Percentiles rank a stretch among this genome's conserved stretches.
Conservation (phyloP, 2,329 filamentous ascomycete genomes). For the Calycina herbarum region DNA sequence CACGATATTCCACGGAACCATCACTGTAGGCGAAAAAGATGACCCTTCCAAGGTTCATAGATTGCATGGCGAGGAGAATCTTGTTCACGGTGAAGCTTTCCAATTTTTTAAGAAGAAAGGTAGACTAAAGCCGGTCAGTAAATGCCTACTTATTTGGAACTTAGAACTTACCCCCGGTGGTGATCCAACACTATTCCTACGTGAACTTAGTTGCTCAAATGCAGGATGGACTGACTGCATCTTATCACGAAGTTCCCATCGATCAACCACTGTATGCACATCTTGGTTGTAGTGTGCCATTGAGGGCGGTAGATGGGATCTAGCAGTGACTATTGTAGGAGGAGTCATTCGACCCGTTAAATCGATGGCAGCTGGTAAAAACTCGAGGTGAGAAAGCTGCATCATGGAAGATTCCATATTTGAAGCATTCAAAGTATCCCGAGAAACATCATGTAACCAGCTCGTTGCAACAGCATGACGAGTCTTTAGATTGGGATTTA, state of each 20-base stretch:
- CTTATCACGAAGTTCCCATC: slow-evolving; percentile 75
- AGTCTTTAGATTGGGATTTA: slow-evolving; percentile 56
- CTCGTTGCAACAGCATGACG: slow-evolving; percentile 58
- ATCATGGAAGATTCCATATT: slow-evolving; percentile 54
- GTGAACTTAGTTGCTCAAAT: slow-evolving; percentile 72
- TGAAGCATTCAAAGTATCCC: slow-evolving; percentile 38
- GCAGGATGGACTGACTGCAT: slow-evolving; percentile 69
- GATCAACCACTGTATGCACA: slow-evolving; percentile 72
- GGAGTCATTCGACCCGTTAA: slow-evolving; percentile 41
- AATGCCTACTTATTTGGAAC: slow-evolving; percentile 18
- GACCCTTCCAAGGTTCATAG: slow-evolving; percentile 69
- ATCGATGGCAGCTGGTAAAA: slow-evolving; percentile 67
- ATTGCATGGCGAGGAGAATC: slow-evolving; percentile 66
- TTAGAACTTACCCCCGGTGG: slow-evolving; percentile 30
- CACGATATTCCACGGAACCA: slow-evolving; percentile 77
- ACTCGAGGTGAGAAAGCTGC: slow-evolving; percentile 71
- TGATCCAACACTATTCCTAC: slow-evolving; percentile 53
- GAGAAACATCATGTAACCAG: slow-evolving; percentile 43
- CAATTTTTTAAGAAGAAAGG: slow-evolving; percentile 58
- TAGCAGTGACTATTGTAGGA: slow-evolving; percentile 70
- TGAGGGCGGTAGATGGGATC: slow-evolving; percentile 58
- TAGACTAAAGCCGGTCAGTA: slow-evolving; percentile 38
- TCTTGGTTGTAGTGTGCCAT: slow-evolving; percentile 61
- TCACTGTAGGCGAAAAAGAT: slow-evolving; percentile 76
- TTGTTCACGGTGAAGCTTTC: slow-evolving; percentile 70